Conservation (phyloP, 176 grass and related monocot genomes). For the Pontederia paniculata region DNA sequence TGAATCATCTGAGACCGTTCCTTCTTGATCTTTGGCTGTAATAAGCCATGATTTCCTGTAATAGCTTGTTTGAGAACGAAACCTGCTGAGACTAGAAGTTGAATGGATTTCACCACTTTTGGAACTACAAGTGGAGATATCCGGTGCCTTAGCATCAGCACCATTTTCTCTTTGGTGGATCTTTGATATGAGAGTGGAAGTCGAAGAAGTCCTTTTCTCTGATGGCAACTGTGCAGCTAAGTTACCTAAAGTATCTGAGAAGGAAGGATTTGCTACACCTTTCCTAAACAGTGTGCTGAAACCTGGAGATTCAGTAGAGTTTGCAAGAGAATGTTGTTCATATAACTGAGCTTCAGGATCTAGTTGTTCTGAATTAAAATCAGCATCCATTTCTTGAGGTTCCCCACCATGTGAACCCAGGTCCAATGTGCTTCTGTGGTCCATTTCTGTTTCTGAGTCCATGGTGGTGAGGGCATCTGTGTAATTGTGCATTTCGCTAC, state of each 20-base stretch:
- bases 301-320: slow-evolving; percentile 5
- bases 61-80: no score
- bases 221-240: slow-evolving; percentile 13
- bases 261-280: slow-evolving; percentile 1
- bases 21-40: no score
- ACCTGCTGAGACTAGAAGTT: no score
- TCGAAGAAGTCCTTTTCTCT: neutral
- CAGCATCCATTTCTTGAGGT: slow-evolving; percentile 21
- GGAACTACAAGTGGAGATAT: no score
- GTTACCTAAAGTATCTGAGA: slow-evolving; percentile 11
- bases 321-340: neutral
- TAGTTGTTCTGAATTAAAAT: slow-evolving; percentile 11
- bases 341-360: neutral
- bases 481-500: slow-evolving; percentile 40
- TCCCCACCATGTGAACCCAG: slow-evolving; percentile 4
- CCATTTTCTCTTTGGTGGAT: neutral
- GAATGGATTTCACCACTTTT: no score
- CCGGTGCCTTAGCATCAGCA: slow-evolving; percentile 7
- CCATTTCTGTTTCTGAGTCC: slow-evolving; percentile 67
- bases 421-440: slow-evolving; percentile 16
- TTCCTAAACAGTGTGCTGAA: slow-evolving; percentile 10
- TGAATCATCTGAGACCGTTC: no score
- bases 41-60: no score
- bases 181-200: neutral
- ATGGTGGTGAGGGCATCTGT: slow-evolving; percentile 56